phyloP scores from a whole-genome alignment of 179 eudicot species.

The Heliamphora pulchella region DNA sequence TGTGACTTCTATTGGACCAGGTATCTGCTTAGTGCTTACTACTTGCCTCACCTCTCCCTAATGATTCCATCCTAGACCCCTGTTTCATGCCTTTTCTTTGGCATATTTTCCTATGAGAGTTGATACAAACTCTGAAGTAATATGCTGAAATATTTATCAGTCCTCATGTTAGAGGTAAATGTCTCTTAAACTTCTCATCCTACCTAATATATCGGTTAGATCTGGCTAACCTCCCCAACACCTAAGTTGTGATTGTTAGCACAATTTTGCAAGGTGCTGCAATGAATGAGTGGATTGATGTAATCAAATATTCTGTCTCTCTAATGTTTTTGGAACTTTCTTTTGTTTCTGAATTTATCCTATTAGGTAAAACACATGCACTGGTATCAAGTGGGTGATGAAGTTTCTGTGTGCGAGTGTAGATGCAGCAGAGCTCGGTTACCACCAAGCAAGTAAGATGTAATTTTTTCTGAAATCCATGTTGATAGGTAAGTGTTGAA shows the following conservation, averaged over 20 bases:
- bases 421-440: slow-evolving; percentile 85
- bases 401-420: slow-evolving; percentile 79
- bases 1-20: background rate
- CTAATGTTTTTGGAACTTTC: background rate
- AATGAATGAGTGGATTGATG: background rate
- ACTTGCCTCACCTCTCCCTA: background rate
- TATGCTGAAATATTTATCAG: background rate
- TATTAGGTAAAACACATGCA: slow-evolving; percentile 88
- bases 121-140: background rate
- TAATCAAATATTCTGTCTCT: background rate
- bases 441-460: slow-evolving; percentile 90
- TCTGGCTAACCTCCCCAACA: background rate
- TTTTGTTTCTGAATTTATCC: slow-evolving; percentile 10
- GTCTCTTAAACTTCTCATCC: background rate
- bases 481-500: slow-evolving; percentile 3
- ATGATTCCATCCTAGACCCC: background rate
- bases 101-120: background rate
- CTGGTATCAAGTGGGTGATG: slow-evolving; percentile 76
- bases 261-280: background rate
- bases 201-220: background rate
- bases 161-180: background rate
- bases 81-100: background rate
- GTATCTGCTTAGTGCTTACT: background rate
- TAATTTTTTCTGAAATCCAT: background rate
- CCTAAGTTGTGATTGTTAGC: background rate